These are phyloP conservation scores for Diplodia mutila DNA, from an alignment of 2,329 filamentous ascomycete genomes.

Conservation along the genomic window DNA sequence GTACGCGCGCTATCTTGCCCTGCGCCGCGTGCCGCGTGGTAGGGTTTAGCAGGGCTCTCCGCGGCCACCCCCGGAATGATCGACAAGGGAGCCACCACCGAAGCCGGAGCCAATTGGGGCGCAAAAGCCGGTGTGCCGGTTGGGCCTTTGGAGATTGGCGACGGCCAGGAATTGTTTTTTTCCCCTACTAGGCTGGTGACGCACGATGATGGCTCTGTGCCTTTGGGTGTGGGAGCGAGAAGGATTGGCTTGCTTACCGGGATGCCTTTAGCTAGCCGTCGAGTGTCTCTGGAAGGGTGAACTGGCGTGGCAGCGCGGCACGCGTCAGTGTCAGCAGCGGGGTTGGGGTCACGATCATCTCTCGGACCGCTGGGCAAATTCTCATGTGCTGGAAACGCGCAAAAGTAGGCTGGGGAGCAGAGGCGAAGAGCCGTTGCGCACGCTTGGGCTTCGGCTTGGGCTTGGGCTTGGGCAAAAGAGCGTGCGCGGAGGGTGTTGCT, in stretches of 20 bases:
- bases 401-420: not conserved
- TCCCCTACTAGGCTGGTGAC: not conserved
- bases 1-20: not conserved
- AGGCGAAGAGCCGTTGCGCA: not conserved
- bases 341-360: not conserved
- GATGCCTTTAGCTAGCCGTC: not conserved
- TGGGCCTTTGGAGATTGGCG: not conserved
- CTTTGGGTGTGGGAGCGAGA: not conserved
- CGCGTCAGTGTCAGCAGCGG: constrained; percentile 5
- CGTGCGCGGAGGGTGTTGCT: not conserved
- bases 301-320: not conserved
- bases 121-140: not conserved
- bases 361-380: not conserved
- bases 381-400: not conserved
- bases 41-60: not conserved
- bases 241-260: not conserved
- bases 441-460: not conserved
- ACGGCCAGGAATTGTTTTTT: not conserved
- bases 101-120: constrained; percentile 14
- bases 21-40: not conserved
- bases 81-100: constrained; percentile 1
- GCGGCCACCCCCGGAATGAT: constrained; percentile 22
- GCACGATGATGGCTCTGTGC: not conserved
- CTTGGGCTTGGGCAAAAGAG: not conserved
- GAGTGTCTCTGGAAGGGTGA: not conserved